phyloP scores from a whole-genome alignment of 768 basidiomycete species.

The Leccinum subtestaceum region DNA sequence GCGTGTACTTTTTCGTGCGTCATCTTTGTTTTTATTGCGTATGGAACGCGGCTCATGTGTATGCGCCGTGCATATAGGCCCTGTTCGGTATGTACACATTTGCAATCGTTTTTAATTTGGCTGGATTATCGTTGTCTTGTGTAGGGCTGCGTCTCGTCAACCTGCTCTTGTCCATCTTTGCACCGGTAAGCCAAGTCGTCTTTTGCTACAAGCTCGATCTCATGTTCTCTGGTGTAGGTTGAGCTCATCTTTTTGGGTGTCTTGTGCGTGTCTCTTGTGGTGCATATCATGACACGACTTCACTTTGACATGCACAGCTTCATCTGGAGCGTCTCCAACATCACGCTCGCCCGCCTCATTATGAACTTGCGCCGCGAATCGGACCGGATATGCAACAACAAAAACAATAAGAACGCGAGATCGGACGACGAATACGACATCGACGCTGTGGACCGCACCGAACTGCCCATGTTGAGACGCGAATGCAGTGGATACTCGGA shows the following conservation, averaged over 20 bases:
- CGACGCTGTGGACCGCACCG: not conserved
- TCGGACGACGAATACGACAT: no score
- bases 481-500: not conserved
- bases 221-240: constrained; percentile 7
- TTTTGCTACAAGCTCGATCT: not conserved
- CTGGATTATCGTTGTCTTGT: not conserved
- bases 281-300: not conserved
- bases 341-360: constrained; percentile 34
- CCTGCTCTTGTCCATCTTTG: constrained; percentile 11
- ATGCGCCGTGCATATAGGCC: not conserved
- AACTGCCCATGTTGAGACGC: constrained; percentile 5
- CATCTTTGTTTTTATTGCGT: no score
- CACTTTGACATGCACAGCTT: constrained; percentile 22
- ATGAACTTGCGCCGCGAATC: constrained; percentile 30
- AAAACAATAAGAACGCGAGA: no score
- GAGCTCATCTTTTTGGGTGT: constrained; percentile 23
- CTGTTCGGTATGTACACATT: constrained; percentile 22
- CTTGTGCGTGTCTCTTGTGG: constrained; percentile 15
- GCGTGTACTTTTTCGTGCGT: constrained; percentile 25
- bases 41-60: not conserved
- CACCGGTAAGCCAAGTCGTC: constrained; percentile 18
- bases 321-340: constrained; percentile 24
- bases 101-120: not conserved
- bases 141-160: constrained; percentile 26
- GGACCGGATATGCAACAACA: not conserved